Percentiles rank a stretch among this genome's conserved stretches.
These are phyloP conservation scores for Blepharisma stoltei DNA, from an alignment of 73 alveolate species.

Conservation along the genomic window DNA sequence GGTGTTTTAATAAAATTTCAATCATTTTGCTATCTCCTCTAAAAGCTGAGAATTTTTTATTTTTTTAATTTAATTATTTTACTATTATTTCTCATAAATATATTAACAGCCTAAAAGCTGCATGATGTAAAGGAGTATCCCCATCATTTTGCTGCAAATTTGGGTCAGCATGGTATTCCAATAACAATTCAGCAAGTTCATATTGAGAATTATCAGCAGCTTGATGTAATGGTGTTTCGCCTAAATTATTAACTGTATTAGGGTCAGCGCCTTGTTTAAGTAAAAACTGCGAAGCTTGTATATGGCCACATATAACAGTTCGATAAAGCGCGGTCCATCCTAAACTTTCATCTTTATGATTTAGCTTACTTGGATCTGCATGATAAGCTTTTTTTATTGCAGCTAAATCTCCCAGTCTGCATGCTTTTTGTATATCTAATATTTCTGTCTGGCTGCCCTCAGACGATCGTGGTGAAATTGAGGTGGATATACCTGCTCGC, in stretches of 20 bases:
- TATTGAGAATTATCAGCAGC: slow-evolving; percentile 73
- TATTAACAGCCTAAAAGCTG: slow-evolving; percentile 64
- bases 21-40: slow-evolving; percentile 65
- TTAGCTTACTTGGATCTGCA: slow-evolving; percentile 2
- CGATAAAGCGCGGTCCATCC: slow-evolving; percentile 33
- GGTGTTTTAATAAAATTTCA: slow-evolving; percentile 47
- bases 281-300: slow-evolving; percentile 23
- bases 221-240: slow-evolving; percentile 70
- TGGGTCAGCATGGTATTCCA: slow-evolving; percentile 61
- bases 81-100: no score
- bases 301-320: slow-evolving; percentile 33
- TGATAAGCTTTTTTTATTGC: slow-evolving; percentile 20
- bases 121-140: slow-evolving; percentile 66
- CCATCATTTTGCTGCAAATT: slow-evolving; percentile 72
- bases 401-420: slow-evolving; percentile 33
- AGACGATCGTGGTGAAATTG: no score
- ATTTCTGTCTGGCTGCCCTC: not conserved
- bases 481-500: no score
- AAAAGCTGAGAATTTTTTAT: no score
- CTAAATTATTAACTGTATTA: slow-evolving; percentile 54
- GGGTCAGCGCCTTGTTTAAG: slow-evolving; percentile 51
- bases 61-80: no score
- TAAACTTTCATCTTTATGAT: slow-evolving; percentile 13
- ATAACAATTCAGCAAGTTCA: slow-evolving; percentile 62
- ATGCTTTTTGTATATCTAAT: slow-evolving; percentile 25